phyloP scores from a whole-genome alignment of 2,329 filamentous ascomycete species.

The Colletotrichum noveboracense region DNA sequence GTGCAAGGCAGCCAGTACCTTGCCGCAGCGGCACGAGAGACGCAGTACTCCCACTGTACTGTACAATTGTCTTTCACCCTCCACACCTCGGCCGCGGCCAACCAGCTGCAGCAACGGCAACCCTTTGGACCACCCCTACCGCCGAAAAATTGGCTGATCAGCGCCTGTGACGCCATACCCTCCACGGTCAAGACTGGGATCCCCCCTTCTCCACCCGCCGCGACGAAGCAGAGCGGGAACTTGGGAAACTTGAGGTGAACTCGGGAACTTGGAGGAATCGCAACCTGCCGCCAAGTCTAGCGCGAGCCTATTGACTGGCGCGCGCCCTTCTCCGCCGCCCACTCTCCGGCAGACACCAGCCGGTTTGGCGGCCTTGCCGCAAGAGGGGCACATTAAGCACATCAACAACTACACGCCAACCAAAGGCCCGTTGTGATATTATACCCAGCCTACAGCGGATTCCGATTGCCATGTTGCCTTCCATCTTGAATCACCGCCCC shows the following conservation, averaged over 20 bases:
- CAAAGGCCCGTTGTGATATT: neutral
- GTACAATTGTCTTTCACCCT: neutral
- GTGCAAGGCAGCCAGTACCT: neutral
- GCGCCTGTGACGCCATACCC: constrained; percentile 35
- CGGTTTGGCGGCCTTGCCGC: constrained; percentile 17
- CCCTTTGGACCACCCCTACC: neutral
- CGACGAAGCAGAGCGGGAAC: neutral
- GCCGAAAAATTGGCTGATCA: constrained; percentile 29
- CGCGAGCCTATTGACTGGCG: constrained; percentile 7
- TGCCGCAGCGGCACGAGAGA: neutral
- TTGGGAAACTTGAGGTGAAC: neutral
- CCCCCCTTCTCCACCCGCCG: neutral
- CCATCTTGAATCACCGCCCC: neutral
- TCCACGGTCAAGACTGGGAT: constrained; percentile 13
- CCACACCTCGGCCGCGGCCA: neutral
- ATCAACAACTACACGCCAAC: neutral
- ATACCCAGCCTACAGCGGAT: constrained; percentile 6
- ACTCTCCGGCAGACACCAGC: constrained; percentile 19
- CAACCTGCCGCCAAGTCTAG: neutral
- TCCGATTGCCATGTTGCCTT: neutral
- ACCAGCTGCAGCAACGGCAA: neutral
- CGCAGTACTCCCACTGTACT: neutral
- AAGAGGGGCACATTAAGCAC: neutral
- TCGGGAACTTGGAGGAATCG: neutral
- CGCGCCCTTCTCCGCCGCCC: neutral